Base-by-base conservation (phyloP, 1,139 yeast species). In the Geotrichum klebahnii region DNA sequence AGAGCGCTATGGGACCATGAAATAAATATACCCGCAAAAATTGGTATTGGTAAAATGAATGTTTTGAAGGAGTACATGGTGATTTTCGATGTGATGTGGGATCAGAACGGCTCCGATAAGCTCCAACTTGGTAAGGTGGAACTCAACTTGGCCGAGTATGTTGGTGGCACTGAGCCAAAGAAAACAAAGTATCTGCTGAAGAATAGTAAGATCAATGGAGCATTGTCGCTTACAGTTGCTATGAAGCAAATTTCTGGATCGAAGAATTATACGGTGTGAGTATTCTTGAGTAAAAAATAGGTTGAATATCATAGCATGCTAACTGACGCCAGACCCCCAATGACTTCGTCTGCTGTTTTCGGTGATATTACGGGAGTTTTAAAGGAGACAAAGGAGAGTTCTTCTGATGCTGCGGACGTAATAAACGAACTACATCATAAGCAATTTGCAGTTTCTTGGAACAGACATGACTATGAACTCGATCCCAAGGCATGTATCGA, bases 131-230 rank as follows among this genome's bases (percentile, higher is more conserved):
- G 98, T 1, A 66, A 69, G 22, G 72, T 88, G 17, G 80, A 75
- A 44, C 67, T 90, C 40, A 84, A 89, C 61, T 65, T 90, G 48
- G 70, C 92, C 0, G 95, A 88, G 60, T 87, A 82, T 62, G 78
- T 81, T 31, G 78, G 79, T 55, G 77, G 76, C 47, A 70, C 72
- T 6, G 37, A 28, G 79, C 75, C 77, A 14, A 71, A 72, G 32
- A 75, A 79, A 19, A 76, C 82, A 51, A 77, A 83, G 56, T 87
- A 84, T 60, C 68, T 90, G 48, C 70, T 90, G 43, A 82, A 82
- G 58, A 78, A 86, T 33, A 83, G 95, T 9, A 87, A 87, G 59
- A 81, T 90, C 20, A 90, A 92, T 65, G 82, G 95, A 3, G 82
- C 89, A 39, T 67, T 87, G 40, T 81, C 77, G 59, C 73, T 70